Conservation (phyloP, 257 asterid species). For the Lavandula angustifolia region DNA sequence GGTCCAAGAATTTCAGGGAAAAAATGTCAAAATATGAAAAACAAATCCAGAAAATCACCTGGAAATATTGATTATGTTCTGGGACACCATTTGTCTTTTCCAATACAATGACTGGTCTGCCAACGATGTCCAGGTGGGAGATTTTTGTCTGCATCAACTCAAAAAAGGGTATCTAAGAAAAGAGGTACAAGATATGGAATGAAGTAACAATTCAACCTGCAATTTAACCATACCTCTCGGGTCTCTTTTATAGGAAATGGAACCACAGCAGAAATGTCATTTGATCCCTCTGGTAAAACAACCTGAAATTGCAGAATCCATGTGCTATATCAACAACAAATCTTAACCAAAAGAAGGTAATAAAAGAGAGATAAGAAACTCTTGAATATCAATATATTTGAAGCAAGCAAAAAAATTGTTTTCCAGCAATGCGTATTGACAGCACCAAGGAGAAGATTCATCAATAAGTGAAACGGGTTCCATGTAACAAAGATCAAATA, state of each 20-base stretch:
- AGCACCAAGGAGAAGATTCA: neutral
- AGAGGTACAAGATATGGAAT: slow-evolving; percentile 22
- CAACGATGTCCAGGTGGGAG: slow-evolving; percentile 88
- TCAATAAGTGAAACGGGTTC: slow-evolving; percentile 6
- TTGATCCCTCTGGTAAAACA: slow-evolving; percentile 96
- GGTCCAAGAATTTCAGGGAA: neutral
- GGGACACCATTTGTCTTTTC: slow-evolving; percentile 83
- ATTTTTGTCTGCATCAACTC: slow-evolving; percentile 61
- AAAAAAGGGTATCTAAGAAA: slow-evolving; percentile 37
- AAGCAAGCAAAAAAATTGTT: slow-evolving; percentile 6
- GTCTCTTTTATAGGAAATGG: slow-evolving; percentile 76
- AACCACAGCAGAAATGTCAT: slow-evolving; percentile 52
- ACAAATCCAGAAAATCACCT: slow-evolving; percentile 48
- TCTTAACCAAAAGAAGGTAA: neutral
- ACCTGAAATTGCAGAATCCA: slow-evolving; percentile 50
- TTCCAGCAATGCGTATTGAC: slow-evolving; percentile 8
- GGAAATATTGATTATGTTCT: slow-evolving; percentile 88
- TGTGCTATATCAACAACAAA: slow-evolving; percentile 18
- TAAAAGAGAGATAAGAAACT: neutral
- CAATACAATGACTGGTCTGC: slow-evolving; percentile 87
- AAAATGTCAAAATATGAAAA: neutral
- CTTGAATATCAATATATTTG: neutral
- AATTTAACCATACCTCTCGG: slow-evolving; percentile 61
- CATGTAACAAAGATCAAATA: neutral
- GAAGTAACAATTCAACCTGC: neutral